Evolutionary conservation across 192 early-diverging fungal genomes (phyloP).

Genomic region (Chytriomyces confervae): DNA sequence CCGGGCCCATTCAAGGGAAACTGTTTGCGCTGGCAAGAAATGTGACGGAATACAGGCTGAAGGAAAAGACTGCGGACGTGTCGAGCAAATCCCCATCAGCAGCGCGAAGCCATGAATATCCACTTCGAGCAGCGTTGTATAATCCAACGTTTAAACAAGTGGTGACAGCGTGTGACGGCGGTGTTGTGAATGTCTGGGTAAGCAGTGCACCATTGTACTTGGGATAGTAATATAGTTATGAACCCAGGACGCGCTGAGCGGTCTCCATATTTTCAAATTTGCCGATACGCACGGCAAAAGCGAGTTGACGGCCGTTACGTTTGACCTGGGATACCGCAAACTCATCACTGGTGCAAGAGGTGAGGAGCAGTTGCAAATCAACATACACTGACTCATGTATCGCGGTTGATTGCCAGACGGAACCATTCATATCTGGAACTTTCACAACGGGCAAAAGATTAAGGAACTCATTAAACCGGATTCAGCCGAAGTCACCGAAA

Average conservation of each 20-base stretch:
- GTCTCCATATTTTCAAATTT: constrained; percentile 56
- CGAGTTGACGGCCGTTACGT: constrained; percentile 60
- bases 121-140: constrained; percentile 51
- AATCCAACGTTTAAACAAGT: constrained; percentile 55
- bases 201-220: not conserved
- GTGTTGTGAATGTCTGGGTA: constrained; percentile 63
- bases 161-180: constrained; percentile 54
- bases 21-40: constrained; percentile 43
- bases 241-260: constrained; percentile 48
- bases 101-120: constrained; percentile 46
- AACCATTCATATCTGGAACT: constrained; percentile 63
- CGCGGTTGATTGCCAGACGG: constrained; percentile 46
- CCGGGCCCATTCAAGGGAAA: constrained; percentile 17
- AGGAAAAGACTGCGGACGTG: constrained; percentile 7
- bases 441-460: constrained; percentile 64
- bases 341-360: constrained; percentile 62
- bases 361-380: not conserved
- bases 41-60: constrained; percentile 44
- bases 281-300: constrained; percentile 49
- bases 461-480: constrained; percentile 58
- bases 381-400: not conserved
- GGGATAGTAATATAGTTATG: not conserved
- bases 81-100: not conserved
- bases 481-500: constrained; percentile 56
- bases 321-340: constrained; percentile 50